These are phyloP conservation scores for Isochrysis galbana DNA, from an alignment of 78 protist genomes.

Conservation along the genomic window DNA sequence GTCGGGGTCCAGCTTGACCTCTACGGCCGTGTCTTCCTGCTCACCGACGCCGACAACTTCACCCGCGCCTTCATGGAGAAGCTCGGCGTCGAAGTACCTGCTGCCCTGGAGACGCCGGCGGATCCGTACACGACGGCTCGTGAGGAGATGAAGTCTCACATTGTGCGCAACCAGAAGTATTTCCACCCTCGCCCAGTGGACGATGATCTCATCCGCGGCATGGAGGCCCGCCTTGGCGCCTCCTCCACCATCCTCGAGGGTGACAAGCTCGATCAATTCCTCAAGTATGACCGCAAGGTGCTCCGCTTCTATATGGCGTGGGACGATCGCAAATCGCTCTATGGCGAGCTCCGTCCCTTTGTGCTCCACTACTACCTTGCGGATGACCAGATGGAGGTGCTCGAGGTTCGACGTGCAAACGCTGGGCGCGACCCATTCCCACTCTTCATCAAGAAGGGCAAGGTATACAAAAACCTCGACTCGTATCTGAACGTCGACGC, in stretches of 20 bases:
- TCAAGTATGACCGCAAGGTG: slow-evolving; percentile 63
- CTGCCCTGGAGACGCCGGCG: not conserved
- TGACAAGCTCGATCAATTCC: slow-evolving; percentile 45
- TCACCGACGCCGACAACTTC: slow-evolving; percentile 56
- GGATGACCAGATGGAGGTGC: slow-evolving; percentile 69
- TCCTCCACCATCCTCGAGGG: not conserved
- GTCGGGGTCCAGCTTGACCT: slow-evolving; percentile 50
- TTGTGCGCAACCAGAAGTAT: slow-evolving; percentile 15
- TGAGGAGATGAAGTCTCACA: not conserved
- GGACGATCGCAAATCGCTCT: slow-evolving; percentile 61
- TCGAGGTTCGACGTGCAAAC: slow-evolving; percentile 55
- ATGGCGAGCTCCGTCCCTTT: slow-evolving; percentile 61
- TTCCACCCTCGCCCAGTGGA: not conserved
- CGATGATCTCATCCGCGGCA: slow-evolving; percentile 1
- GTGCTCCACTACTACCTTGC: slow-evolving; percentile 74
- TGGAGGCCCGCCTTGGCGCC: not conserved
- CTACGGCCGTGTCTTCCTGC: slow-evolving; percentile 45
- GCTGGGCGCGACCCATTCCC: slow-evolving; percentile 71
- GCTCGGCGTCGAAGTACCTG: not conserved
- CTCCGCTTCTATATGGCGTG: slow-evolving; percentile 72
- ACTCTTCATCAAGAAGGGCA: slow-evolving; percentile 35
- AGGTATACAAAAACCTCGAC: slow-evolving; percentile 20
- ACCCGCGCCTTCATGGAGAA: slow-evolving; percentile 38
- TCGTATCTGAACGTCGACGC: not conserved
- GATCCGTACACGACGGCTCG: slow-evolving; percentile 1